Conservation (phyloP, 192 early-diverging fungal genomes). For the Coemansia sp. region DNA sequence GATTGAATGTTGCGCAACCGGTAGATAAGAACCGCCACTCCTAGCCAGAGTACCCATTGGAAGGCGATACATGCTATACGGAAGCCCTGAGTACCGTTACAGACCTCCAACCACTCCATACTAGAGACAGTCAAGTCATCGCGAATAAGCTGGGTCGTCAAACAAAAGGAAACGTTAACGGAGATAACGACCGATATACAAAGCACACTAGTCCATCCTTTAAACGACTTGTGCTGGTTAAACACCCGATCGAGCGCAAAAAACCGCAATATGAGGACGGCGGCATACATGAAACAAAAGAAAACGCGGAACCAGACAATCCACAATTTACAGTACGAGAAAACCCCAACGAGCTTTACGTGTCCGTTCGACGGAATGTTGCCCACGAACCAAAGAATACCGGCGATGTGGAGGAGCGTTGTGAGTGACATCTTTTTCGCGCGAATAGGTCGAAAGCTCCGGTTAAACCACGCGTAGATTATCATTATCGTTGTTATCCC, state of each 20-base stretch:
- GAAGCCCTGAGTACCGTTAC: constrained; percentile 24
- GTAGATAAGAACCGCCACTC: constrained; percentile 40
- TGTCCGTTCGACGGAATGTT: constrained; percentile 43
- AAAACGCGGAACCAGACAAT: constrained; percentile 49
- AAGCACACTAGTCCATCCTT: constrained; percentile 9
- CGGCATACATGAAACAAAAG: constrained; percentile 36
- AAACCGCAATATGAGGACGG: constrained; percentile 43
- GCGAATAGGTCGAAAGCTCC: constrained; percentile 50
- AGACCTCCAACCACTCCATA: constrained; percentile 20
- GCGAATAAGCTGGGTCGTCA: constrained; percentile 32
- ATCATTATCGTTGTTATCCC: constrained; percentile 36
- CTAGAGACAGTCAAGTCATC: constrained; percentile 16
- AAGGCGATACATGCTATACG: constrained; percentile 28
- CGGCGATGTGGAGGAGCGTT: constrained; percentile 36
- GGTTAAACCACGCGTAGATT: constrained; percentile 45
- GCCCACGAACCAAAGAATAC: constrained; percentile 52
- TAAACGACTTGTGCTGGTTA: constrained; percentile 52
- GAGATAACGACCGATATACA: constrained; percentile 9
- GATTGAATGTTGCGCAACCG: constrained; percentile 56
- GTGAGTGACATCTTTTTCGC: constrained; percentile 49
- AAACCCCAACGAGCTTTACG: constrained; percentile 29
- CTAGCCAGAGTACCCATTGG: constrained; percentile 47
- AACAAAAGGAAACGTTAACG: constrained; percentile 21
- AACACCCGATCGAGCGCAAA: constrained; percentile 54
- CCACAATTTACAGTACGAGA: constrained; percentile 48